Conservation (phyloP, 1,284 basidiomycete genomes). For the Leccinum pachyderme region DNA sequence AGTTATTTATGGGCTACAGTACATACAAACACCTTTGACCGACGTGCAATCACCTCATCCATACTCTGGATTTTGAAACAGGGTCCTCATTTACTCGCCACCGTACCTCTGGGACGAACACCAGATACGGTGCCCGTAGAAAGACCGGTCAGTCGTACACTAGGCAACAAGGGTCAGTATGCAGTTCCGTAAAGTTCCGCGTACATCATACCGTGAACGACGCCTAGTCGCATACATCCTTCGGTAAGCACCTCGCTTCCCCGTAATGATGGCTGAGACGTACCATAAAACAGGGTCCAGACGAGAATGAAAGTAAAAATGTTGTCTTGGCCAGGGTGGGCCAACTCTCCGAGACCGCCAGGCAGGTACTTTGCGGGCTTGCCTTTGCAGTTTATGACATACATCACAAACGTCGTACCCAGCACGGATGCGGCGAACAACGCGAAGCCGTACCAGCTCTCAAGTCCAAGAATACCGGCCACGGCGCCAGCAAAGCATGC, state of each 20-base stretch:
- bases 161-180: constrained; percentile 24
- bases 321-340: constrained; percentile 84
- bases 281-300: constrained; percentile 89
- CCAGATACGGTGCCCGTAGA: neutral
- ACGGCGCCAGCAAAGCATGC: constrained; percentile 82
- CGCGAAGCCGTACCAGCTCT: constrained; percentile 79
- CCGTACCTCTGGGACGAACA: neutral
- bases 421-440: constrained; percentile 71
- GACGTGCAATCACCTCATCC: neutral
- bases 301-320: constrained; percentile 82
- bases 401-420: constrained; percentile 63
- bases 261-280: constrained; percentile 41
- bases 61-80: neutral
- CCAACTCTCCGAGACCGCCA: constrained; percentile 61
- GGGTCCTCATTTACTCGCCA: neutral
- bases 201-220: constrained; percentile 41
- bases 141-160: constrained; percentile 45
- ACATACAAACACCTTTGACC: neutral
- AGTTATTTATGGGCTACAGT: neutral
- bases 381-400: constrained; percentile 67
- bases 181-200: neutral
- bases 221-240: constrained; percentile 28
- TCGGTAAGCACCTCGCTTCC: constrained; percentile 12
- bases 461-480: constrained; percentile 82
- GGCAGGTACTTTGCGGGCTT: constrained; percentile 57